Base-by-base conservation (phyloP, 345 rosid species). In the Eucalyptus urophylla region DNA sequence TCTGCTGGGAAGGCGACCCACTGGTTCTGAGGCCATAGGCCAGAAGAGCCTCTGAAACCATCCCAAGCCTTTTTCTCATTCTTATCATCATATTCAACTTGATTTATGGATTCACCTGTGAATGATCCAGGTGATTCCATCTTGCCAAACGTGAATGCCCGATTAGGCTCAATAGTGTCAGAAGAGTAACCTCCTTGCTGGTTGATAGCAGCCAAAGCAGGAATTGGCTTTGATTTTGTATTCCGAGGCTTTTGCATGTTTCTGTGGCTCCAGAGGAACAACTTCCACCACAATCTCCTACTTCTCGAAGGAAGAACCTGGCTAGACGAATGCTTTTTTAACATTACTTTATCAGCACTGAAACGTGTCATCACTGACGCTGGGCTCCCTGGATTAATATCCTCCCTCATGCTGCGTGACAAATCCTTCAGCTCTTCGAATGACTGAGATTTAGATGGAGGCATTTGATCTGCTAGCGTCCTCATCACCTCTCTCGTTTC, bases 241-340 rank as follows among this genome's bases (percentile, higher is more conserved):
- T 86, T 89, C 85, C 22, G 86, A 44, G 94, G 94, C 90, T 92
- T 91, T 87, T 97, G 98, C 69, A 93, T 89, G 92, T 95, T 98
- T 91, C 99, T 92, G 88, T 97, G 99, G 91, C 99, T 98, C 99
- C 99, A 97, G 14, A 98, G 95, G 86, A 97, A 96, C 89, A 97
- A 89, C 87, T 97, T 97, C 99, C 99, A 95, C 99, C 98, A 96
- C 31, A 98, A 92, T 65, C 89, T 92, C 65, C 97, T 91, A 90
- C 98, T 95, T 54, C 98, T 94, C 0, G 99, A 97, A 12, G 99
- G 99, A 40, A 97, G 94, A 89, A 97, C 93, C 91, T 97, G 99
- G 94, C 97, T 96, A 1, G 99, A 96, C 16, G 99, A 97, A 88
- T 95, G 98, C 92, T 96, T 97, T 95, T 95, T 95, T 88, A 97